Evolutionary conservation across 768 basidiomycete genomes (phyloP), one percentile per base, ranked within the genome.

Genomic region (Trametes sanguinea): DNA sequence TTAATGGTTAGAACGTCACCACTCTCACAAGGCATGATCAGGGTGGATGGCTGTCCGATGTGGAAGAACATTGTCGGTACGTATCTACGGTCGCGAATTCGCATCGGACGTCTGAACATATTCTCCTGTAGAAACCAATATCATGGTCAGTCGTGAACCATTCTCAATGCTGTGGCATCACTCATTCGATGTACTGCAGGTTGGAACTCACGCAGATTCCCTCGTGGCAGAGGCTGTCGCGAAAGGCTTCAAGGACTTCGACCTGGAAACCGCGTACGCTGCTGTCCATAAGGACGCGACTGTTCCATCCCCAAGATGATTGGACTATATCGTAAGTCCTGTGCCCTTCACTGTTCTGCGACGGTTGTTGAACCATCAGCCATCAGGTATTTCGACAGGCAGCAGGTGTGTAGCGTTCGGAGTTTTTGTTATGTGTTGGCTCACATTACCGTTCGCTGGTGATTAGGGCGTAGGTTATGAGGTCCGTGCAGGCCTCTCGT

Each of bases 21-120:
- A 1, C 22, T 22, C 22, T 22, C 22, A 22, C 22, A 14, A 40
- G 35, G 13, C 32, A 29, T 46, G 17, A 51, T 7, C 66, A 80
- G 85, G 83, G 89, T 16, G 92, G 92, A 3, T 91, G 91, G 89
- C 75, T 94, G 42, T n/a, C 92, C 92, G 0, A 92, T 93, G 90
- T 94, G 92, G 92, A 93, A 92, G 75, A 93, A 93, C 64, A 81
- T 93, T 10, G 83, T 89, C 32, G 85, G 85, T 83, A 51, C 62
- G 77, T 65, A 35, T 29, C 35, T 11, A 37, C 35, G 35, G 11
- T 37, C 35, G 22, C 22, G 22, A 22, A 22, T 22, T 22, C 22
- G 22, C 22, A 22, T 22, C 22, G 22, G 4, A 14, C 13, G 8
- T 14, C 11, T 7, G 33, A 14, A n/a, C 35, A 17, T 8, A 48